Evolutionary conservation across 176 grass and related monocot species (phyloP).

Genomic region (Oryza brachyantha): DNA sequence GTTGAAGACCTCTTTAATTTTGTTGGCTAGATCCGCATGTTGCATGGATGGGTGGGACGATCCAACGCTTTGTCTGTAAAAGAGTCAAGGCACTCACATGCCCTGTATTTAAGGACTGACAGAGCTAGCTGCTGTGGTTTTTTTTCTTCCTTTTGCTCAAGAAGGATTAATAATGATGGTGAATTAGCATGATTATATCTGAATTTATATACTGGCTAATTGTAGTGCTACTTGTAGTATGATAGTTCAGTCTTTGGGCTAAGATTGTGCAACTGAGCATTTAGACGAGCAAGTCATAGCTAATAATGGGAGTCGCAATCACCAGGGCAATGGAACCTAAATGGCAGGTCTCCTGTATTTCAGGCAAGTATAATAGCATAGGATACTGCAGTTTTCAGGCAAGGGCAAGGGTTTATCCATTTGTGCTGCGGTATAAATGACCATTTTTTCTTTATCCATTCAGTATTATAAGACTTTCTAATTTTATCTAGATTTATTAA

Average conservation of each 20-base stretch:
- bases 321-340: neutral
- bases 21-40: no score
- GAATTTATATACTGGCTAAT: neutral
- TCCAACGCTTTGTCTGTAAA: neutral
- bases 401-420: neutral
- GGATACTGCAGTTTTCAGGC: neutral
- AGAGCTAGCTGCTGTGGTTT: neutral
- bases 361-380: neutral
- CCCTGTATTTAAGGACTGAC: constrained; percentile 13
- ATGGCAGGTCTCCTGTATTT: neutral
- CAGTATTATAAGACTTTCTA: no score
- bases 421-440: neutral
- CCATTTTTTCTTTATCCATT: no score
- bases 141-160: neutral
- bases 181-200: neutral
- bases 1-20: no score
- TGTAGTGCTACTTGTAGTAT: neutral
- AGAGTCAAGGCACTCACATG: constrained; percentile 44
- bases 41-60: no score
- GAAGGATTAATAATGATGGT: neutral
- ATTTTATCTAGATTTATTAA: no score
- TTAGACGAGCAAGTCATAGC: neutral
- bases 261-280: neutral
- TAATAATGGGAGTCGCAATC: neutral
- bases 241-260: neutral